Conservation (phyloP, 1,284 basidiomycete genomes). For the Malassezia vespertilionis region DNA sequence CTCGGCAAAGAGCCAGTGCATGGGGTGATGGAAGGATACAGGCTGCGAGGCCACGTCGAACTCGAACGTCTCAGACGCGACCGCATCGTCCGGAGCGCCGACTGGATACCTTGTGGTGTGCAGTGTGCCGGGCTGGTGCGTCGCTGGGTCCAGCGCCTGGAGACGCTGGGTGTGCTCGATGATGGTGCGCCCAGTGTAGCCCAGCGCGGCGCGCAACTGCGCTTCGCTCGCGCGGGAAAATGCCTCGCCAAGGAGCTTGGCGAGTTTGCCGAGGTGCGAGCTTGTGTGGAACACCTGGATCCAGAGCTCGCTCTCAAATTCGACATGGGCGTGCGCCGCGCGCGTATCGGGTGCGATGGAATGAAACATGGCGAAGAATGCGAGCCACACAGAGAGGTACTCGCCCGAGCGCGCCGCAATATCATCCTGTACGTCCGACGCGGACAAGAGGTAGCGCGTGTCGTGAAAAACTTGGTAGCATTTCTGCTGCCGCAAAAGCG, state of each 20-base stretch:
- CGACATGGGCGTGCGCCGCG: conserved; percentile 37
- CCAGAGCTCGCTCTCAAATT: conserved; percentile 46
- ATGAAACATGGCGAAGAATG: conserved; percentile 38
- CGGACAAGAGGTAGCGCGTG: conserved; percentile 36
- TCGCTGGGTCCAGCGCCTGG: conserved; percentile 51
- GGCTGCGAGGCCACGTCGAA: conserved; percentile 32
- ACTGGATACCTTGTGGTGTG: conserved; percentile 17
- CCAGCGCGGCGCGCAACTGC: conserved; percentile 61
- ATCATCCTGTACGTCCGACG: conserved; percentile 36
- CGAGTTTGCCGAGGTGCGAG: conserved; percentile 37
- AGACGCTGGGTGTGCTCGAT: conserved; percentile 26
- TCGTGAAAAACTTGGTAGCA: conserved; percentile 45
- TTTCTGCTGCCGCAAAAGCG: conserved; percentile 28
- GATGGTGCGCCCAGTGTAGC: conserved; percentile 62
- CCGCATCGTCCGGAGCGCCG: conserved; percentile 57
- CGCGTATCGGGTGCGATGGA: conserved; percentile 36
- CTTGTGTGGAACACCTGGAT: conserved; percentile 40
- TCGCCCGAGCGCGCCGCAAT: conserved; percentile 24
- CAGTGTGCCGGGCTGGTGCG: conserved; percentile 56
- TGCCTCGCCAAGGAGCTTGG: conserved; percentile 40
- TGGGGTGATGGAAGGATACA: conserved; percentile 78
- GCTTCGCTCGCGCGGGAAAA: conserved; percentile 51
- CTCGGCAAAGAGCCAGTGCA: conserved; percentile 85
- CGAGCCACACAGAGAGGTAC: conserved; percentile 26
- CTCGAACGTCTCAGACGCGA: too few relatives aligned